Percentiles rank a stretch among this genome's conserved stretches.
These are phyloP conservation scores for Alternaria incomplexa DNA, from an alignment of 2,329 filamentous ascomycete species.

Conservation along the genomic window DNA sequence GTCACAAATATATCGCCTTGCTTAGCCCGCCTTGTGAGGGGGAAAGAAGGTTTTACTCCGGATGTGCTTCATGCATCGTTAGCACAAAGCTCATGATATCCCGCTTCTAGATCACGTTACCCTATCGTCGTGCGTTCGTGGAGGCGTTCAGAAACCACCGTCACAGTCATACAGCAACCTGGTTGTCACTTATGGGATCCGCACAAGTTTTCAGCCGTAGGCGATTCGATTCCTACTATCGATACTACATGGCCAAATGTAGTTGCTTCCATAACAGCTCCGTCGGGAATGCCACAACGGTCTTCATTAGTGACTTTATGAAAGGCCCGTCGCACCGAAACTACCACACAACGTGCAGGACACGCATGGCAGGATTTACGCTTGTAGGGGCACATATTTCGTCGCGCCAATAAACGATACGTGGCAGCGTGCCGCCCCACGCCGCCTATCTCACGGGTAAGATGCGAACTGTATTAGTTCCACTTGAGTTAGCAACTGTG, in stretches of 20 bases:
- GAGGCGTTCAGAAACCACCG: not conserved
- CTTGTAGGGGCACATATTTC: not conserved
- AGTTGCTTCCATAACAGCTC: not conserved
- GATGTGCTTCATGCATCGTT: not conserved
- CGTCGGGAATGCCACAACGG: not conserved
- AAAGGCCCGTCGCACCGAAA: not conserved
- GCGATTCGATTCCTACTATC: not conserved
- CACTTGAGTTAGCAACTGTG: not conserved
- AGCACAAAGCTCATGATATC: not conserved
- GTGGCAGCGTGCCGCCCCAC: not conserved
- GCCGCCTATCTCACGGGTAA: not conserved
- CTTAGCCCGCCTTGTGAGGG: not conserved
- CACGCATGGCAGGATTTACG: slow-evolving; percentile 4
- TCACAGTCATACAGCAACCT: not conserved
- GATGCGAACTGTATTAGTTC: not conserved
- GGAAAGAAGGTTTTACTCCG: not conserved
- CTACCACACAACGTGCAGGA: not conserved
- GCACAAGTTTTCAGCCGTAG: not conserved
- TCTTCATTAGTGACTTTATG: not conserved
- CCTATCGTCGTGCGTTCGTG: not conserved
- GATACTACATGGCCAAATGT: not conserved
- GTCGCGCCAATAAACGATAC: not conserved
- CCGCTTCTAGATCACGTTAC: not conserved
- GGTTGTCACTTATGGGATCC: not conserved
- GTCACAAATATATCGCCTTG: not conserved